Conservation (phyloP, 139 green algal genomes). For the Coccomyxa sp. region DNA sequence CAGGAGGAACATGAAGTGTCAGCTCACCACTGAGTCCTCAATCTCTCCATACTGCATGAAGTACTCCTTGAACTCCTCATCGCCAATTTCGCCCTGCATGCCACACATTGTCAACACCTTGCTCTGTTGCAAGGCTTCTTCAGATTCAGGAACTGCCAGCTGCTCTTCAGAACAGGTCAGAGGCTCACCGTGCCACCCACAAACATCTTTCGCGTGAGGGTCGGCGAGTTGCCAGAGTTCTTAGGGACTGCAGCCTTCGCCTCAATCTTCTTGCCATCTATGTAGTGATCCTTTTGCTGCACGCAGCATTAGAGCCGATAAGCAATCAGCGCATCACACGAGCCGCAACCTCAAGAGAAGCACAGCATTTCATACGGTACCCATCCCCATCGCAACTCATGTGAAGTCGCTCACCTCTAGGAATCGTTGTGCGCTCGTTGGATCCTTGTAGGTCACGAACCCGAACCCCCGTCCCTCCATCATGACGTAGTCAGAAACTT, state of each 20-base stretch:
- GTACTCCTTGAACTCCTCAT: conserved; percentile 65
- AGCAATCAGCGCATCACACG: no score
- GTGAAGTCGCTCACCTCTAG: conserved; percentile 49
- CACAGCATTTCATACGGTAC: no score
- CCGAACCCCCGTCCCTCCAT: conserved; percentile 70
- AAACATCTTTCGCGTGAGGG: conserved; percentile 73
- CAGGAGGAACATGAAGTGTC: not conserved
- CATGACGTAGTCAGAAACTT: conserved; percentile 58
- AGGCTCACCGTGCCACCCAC: conserved; percentile 63
- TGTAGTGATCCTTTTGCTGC: conserved; percentile 55
- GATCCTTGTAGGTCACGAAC: conserved; percentile 68
- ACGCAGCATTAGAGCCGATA: no score
- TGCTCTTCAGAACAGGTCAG: not conserved
- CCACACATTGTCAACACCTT: not conserved
- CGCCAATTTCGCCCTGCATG: conserved; percentile 56
- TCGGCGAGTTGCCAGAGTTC: conserved; percentile 34
- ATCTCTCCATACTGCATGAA: conserved; percentile 70
- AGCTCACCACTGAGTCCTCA: conserved; percentile 42
- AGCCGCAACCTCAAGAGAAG: no score
- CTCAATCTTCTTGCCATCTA: conserved; percentile 60
- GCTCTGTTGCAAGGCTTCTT: no score
- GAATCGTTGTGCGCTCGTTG: conserved; percentile 47
- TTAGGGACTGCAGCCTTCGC: conserved; percentile 69
- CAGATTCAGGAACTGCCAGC: not conserved
- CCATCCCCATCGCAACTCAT: no score